phyloP scores from a whole-genome alignment of 176 grass and related monocot genomes.

The Eragrostis nindensis region DNA sequence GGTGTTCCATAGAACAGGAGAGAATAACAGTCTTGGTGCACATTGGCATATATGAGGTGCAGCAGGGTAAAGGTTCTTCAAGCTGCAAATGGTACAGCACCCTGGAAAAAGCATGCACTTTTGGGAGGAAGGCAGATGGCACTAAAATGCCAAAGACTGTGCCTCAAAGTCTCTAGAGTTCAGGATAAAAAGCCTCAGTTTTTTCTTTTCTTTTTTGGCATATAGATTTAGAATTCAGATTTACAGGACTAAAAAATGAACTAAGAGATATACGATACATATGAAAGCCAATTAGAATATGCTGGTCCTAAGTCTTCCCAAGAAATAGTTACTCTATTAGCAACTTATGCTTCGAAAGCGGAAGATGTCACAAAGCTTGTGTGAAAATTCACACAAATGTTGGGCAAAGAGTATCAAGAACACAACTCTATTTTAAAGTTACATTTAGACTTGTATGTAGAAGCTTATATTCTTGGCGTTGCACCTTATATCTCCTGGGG shows the following conservation, averaged over 20 bases:
- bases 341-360: neutral
- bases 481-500: neutral
- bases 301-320: neutral
- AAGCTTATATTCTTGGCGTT: too few relatives aligned
- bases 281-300: neutral
- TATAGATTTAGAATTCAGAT: neutral
- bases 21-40: neutral
- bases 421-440: neutral
- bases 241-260: neutral
- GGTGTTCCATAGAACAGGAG: neutral
- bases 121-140: neutral
- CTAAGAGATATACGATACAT: neutral
- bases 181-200: neutral
- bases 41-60: neutral
- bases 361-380: neutral
- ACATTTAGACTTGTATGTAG: neutral
- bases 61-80: neutral
- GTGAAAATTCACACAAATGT: neutral
- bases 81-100: constrained; percentile 8
- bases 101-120: neutral
- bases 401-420: neutral
- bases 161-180: neutral
- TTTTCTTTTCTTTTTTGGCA: neutral
- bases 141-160: neutral
- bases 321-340: neutral